Percentiles rank a stretch among this genome's conserved stretches.
phyloP scores from a whole-genome alignment of 2,329 filamentous ascomycete species.

The Aspergillus nomiae region DNA sequence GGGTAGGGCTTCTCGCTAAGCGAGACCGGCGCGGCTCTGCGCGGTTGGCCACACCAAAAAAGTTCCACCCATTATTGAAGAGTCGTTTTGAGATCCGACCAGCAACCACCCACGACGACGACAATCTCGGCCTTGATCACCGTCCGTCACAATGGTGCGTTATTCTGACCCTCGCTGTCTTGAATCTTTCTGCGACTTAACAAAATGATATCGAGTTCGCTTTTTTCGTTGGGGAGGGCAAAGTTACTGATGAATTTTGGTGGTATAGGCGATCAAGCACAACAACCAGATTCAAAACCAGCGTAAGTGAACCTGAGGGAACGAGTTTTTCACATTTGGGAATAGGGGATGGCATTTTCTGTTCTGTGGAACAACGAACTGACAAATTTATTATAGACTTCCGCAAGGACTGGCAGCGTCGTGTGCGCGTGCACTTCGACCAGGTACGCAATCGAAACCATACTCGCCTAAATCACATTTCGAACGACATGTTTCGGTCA shows the following conservation, averaged over 20 bases:
- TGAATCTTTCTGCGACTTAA: constrained; percentile 12
- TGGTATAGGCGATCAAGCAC: constrained; percentile 91
- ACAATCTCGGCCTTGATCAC: constrained; percentile 53
- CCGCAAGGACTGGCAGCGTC: constrained; percentile 99
- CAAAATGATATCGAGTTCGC: constrained; percentile 17
- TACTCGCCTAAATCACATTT: constrained; percentile 17
- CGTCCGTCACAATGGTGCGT: constrained; percentile 56
- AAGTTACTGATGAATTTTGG: constrained; percentile 26
- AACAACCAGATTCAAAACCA: constrained; percentile 98
- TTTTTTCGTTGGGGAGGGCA: constrained; percentile 7
- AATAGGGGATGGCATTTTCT: constrained; percentile 20
- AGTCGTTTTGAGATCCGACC: constrained; percentile 47
- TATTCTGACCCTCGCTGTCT: constrained; percentile 20
- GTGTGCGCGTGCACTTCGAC: constrained; percentile 99
- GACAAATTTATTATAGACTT: constrained; percentile 65
- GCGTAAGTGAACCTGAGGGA: constrained; percentile 61
- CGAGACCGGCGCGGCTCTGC: constrained; percentile 41
- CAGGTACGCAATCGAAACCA: constrained; percentile 71
- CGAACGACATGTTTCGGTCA: constrained; percentile 14
- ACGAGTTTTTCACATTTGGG: neutral
- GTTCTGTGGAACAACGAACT: constrained; percentile 23
- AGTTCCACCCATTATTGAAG: constrained; percentile 39
- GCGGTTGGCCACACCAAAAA: constrained; percentile 47
- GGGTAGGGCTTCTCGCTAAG: constrained; percentile 47
- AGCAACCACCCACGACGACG: constrained; percentile 47